A percentile compares a stretch with the other conserved stretches of the same genome.
Evolutionary conservation across 169 alveolate genomes (phyloP).

Genomic region (Cryptosporidium canis): DNA sequence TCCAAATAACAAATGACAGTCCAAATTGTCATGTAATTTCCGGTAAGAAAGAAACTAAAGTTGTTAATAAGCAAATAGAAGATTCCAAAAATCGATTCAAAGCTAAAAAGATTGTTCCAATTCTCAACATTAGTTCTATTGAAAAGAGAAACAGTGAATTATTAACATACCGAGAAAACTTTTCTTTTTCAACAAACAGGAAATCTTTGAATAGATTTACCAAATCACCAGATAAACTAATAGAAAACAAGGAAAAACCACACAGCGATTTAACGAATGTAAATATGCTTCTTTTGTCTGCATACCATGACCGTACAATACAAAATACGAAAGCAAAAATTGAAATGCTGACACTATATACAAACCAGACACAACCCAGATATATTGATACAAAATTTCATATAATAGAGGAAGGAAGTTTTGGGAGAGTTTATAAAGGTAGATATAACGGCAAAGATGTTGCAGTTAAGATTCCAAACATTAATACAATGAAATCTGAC

Average conservation of each 20-base stretch:
- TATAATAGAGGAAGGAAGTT: conserved; percentile 80
- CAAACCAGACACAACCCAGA: neutral
- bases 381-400: neutral
- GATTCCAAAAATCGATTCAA: neutral
- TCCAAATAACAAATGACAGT: neutral
- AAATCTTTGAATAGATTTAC: neutral
- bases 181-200: neutral
- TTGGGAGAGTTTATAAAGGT: conserved; percentile 85
- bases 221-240: neutral
- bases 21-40: neutral
- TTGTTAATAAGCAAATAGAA: neutral
- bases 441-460: conserved; percentile 78
- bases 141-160: conserved; percentile 23
- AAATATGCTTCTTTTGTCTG: conserved; percentile 42
- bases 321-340: conserved; percentile 47
- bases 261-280: conserved; percentile 16
- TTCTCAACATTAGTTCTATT: neutral
- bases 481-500: conserved; percentile 83
- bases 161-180: neutral
- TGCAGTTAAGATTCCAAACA: conserved; percentile 88
- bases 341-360: conserved; percentile 31
- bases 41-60: neutral
- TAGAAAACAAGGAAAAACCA: neutral
- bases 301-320: conserved; percentile 56
- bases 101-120: neutral